phyloP scores from a whole-genome alignment of 2,329 filamentous ascomycete species.

The Sordariomycetes sp. region DNA sequence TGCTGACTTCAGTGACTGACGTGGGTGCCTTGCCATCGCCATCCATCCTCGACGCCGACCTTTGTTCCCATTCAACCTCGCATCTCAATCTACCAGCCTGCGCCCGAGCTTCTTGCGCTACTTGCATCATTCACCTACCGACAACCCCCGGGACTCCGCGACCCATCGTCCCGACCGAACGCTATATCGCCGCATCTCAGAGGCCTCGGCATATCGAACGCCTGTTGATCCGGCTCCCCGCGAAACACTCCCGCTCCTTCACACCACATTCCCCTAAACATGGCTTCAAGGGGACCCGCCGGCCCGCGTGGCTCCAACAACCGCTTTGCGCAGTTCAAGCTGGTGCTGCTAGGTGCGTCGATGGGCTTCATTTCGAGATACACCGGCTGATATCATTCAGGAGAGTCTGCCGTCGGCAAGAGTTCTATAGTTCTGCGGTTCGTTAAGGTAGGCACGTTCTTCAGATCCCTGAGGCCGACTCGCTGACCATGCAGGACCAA shows the following conservation, averaged over 20 bases:
- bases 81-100: too few relatives aligned
- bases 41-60: too few relatives aligned
- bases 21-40: constrained; percentile 6
- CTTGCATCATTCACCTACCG: too few relatives aligned
- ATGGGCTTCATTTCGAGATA: constrained; percentile 1
- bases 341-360: constrained; percentile 81
- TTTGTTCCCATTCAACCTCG: too few relatives aligned
- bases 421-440: constrained; percentile 97
- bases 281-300: constrained; percentile 73
- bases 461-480: neutral
- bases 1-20: constrained; percentile 5
- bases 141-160: too few relatives aligned
- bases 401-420: constrained; percentile 99
- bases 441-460: constrained; percentile 68
- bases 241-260: too few relatives aligned
- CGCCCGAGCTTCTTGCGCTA: too few relatives aligned
- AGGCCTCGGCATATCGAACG: too few relatives aligned
- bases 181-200: too few relatives aligned
- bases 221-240: too few relatives aligned
- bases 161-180: too few relatives aligned
- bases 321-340: constrained; percentile 98
- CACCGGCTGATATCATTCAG: constrained; percentile 34
- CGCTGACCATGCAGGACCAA: constrained; percentile 77
- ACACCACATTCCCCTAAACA: too few relatives aligned
- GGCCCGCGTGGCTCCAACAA: constrained; percentile 59